A percentile compares a stretch with the other conserved stretches of the same genome.
Conservation (phyloP, 208 protist species). For the Leishmania arabica region DNA sequence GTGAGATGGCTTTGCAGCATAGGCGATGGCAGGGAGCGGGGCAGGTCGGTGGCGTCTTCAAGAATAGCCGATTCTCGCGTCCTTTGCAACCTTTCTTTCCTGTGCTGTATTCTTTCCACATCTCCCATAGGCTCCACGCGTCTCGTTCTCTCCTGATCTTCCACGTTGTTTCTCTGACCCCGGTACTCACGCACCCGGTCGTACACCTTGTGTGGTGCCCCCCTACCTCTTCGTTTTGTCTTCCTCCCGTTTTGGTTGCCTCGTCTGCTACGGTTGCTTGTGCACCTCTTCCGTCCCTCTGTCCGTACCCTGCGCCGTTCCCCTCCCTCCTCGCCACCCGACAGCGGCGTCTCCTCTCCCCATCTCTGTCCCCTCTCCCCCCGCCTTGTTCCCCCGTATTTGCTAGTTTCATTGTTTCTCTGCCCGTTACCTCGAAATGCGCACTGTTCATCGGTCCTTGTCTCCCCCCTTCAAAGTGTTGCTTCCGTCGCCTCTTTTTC, state of each 20-base stretch:
- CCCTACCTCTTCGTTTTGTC: neutral
- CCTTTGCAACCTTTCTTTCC: neutral
- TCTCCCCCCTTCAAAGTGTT: too few species aligned
- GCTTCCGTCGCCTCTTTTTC: neutral
- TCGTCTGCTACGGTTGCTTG: neutral
- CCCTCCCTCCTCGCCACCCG: too few species aligned
- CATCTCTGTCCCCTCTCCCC: too few species aligned
- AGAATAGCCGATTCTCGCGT: neutral
- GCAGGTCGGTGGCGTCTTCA: neutral
- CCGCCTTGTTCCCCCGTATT: too few species aligned
- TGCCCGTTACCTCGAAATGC: neutral
- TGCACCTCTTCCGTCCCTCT: neutral
- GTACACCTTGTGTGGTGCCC: neutral
- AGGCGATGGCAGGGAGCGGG: neutral
- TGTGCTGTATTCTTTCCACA: neutral
- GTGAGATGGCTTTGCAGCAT: neutral
- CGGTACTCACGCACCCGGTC: neutral
- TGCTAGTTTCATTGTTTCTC: neutral
- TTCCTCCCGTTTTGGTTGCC: slow-evolving; percentile 2
- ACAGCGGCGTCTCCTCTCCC: too few species aligned
- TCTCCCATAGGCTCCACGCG: neutral
- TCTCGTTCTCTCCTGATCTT: neutral
- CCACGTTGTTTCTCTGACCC: slow-evolving; percentile 5
- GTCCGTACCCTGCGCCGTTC: too few species aligned
- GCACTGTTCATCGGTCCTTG: neutral